A percentile compares a stretch with the other conserved stretches of the same genome.
These are phyloP conservation scores for Cyclotella kingstonii DNA, from an alignment of 108 stramenopile species.

Conservation along the genomic window DNA sequence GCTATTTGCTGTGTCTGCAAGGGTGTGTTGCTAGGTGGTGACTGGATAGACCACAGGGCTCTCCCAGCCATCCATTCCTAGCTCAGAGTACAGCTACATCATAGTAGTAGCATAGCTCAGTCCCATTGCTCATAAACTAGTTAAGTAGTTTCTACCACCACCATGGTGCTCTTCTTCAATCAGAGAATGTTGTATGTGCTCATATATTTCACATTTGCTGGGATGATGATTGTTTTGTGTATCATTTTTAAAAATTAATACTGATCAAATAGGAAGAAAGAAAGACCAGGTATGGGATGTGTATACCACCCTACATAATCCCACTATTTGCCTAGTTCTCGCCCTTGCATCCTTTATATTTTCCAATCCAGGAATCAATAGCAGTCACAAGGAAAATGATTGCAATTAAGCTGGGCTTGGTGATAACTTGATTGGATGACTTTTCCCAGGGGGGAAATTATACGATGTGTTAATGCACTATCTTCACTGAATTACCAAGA, in stretches of 20 bases:
- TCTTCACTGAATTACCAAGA: not conserved
- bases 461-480: slow-evolving; percentile 17
- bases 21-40: no score
- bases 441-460: slow-evolving; percentile 10
- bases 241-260: slow-evolving; percentile 21
- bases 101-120: no score
- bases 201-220: slow-evolving; percentile 6
- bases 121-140: no score
- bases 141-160: no score
- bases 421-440: not conserved
- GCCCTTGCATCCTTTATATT: slow-evolving; percentile 14
- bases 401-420: no score
- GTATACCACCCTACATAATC: slow-evolving; percentile 20
- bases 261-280: slow-evolving; percentile 10
- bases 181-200: slow-evolving; percentile 19
- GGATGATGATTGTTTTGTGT: slow-evolving; percentile 13
- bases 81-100: no score
- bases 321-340: slow-evolving; percentile 15
- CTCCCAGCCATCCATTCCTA: no score
- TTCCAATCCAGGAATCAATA: slow-evolving; percentile 2
- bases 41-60: no score
- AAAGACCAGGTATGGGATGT: slow-evolving; percentile 14
- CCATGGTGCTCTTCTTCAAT: no score
- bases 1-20: no score
- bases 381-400: no score